These are phyloP conservation scores for Gorgonomyces haynaldii DNA, from an alignment of 192 early-diverging fungal species.

Conservation along the genomic window DNA sequence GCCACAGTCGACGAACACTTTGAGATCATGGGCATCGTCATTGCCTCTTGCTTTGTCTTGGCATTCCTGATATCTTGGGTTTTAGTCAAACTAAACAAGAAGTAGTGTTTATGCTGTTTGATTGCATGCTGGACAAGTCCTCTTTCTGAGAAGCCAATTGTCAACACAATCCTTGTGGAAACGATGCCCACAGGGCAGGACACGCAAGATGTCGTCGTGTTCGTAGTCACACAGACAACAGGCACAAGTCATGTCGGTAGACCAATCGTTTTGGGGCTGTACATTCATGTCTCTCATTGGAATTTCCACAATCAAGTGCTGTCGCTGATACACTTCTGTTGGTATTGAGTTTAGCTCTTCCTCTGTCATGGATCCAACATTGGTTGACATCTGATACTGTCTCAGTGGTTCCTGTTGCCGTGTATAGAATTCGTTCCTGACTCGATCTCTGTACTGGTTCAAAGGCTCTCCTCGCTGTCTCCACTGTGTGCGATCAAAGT, in stretches of 20 bases:
- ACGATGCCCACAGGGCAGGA: slow-evolving; percentile 46
- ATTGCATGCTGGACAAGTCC: slow-evolving; percentile 8
- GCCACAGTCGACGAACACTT: slow-evolving; percentile 1
- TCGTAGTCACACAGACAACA: slow-evolving; percentile 61
- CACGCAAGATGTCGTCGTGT: slow-evolving; percentile 45
- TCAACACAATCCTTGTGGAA: slow-evolving; percentile 60
- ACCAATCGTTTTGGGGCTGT: background rate
- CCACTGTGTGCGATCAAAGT: slow-evolving; percentile 2
- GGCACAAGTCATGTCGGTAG: slow-evolving; percentile 41
- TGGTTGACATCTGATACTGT: too few relatives aligned
- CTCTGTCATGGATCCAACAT: too few relatives aligned
- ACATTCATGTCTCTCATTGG: too few relatives aligned
- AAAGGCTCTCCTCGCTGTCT: background rate
- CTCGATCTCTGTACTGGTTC: background rate
- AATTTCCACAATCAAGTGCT: too few relatives aligned
- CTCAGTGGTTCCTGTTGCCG: too few relatives aligned
- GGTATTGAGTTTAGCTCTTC: slow-evolving; percentile 1
- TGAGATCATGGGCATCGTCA: slow-evolving; percentile 3
- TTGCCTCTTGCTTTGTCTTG: background rate
- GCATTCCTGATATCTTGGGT: background rate
- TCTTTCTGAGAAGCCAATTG: slow-evolving; percentile 26
- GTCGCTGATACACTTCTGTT: slow-evolving; percentile 2
- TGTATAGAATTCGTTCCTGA: slow-evolving; percentile 1
- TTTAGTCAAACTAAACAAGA: background rate
- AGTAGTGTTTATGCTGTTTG: too few relatives aligned